Conservation (phyloP, 2,329 filamentous ascomycete species). For the Paraphoma chrysanthemicola region DNA sequence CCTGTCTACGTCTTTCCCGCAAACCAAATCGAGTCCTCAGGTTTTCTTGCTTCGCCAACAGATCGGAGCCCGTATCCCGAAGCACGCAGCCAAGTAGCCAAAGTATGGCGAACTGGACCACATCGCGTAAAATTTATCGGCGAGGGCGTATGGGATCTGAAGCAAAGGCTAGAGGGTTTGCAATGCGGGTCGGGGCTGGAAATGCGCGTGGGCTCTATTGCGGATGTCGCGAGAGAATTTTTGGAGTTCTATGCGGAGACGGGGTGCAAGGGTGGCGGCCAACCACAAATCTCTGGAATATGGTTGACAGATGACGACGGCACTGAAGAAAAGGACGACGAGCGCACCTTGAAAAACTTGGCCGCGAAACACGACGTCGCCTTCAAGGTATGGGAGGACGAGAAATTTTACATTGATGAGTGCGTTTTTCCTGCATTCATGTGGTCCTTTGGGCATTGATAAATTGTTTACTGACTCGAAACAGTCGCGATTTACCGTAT, state of each 20-base stretch:
- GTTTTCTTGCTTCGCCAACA: slow-evolving; percentile 64
- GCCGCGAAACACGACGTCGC: slow-evolving; percentile 62
- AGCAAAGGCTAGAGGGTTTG: slow-evolving; percentile 64
- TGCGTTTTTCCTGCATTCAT: slow-evolving; percentile 52
- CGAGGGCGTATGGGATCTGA: slow-evolving; percentile 76
- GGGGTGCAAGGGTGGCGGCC: slow-evolving; percentile 18
- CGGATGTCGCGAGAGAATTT: slow-evolving; percentile 66
- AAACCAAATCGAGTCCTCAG: slow-evolving; percentile 76
- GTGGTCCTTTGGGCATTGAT: neutral
- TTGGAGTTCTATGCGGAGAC: slow-evolving; percentile 54
- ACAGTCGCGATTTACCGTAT: slow-evolving; percentile 71
- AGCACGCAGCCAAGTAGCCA: slow-evolving; percentile 69
- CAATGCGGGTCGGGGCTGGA: slow-evolving; percentile 64
- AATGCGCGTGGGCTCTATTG: slow-evolving; percentile 68
- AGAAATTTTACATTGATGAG: slow-evolving; percentile 83
- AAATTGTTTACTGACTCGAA: slow-evolving; percentile 9
- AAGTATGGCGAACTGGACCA: slow-evolving; percentile 77
- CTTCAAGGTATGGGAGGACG: slow-evolving; percentile 73
- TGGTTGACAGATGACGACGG: slow-evolving; percentile 79
- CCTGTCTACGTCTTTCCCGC: slow-evolving; percentile 72
- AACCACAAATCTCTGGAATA: slow-evolving; percentile 64
- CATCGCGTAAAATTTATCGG: slow-evolving; percentile 75
- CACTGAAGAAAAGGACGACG: slow-evolving; percentile 72
- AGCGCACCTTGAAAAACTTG: slow-evolving; percentile 60
- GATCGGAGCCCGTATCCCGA: slow-evolving; percentile 67